phyloP scores from a whole-genome alignment of 495 filamentous ascomycete genomes.

The Cetradonia linearis region DNA sequence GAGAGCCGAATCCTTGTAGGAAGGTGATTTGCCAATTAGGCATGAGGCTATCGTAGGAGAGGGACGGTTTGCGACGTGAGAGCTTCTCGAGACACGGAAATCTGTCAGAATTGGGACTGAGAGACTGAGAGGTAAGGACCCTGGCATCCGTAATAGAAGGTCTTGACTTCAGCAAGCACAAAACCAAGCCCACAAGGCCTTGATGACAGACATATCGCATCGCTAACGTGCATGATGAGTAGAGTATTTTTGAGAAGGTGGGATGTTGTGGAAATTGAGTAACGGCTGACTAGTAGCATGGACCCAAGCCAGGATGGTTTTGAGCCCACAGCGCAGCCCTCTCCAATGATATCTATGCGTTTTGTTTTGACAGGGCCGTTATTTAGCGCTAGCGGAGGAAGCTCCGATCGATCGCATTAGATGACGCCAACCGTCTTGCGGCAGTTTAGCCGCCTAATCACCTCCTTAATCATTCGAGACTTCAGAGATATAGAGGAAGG shows the following conservation, averaged over 20 bases:
- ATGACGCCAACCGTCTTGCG: constrained; percentile 4
- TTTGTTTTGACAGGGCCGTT: neutral
- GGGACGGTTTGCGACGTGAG: neutral
- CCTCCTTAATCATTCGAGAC: neutral
- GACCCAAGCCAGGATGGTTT: neutral
- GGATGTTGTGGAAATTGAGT: constrained; percentile 1
- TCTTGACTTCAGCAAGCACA: neutral
- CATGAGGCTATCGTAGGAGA: neutral
- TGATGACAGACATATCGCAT: neutral
- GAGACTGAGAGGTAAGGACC: neutral
- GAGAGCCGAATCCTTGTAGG: neutral
- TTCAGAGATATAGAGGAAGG: neutral
- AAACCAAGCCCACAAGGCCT: neutral
- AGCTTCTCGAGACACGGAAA: neutral
- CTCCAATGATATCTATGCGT: constrained; percentile 1
- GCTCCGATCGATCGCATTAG: constrained; percentile 8
- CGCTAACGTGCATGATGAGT: neutral
- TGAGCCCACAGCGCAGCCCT: neutral
- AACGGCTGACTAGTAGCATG: neutral
- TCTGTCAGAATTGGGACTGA: neutral
- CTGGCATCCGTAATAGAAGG: no score
- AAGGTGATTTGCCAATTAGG: neutral
- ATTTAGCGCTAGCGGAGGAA: neutral
- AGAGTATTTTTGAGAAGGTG: neutral
- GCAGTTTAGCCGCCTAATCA: constrained; percentile 1